phyloP scores from a whole-genome alignment of 306 rosid genomes.

The Gastrolobium villosum region DNA sequence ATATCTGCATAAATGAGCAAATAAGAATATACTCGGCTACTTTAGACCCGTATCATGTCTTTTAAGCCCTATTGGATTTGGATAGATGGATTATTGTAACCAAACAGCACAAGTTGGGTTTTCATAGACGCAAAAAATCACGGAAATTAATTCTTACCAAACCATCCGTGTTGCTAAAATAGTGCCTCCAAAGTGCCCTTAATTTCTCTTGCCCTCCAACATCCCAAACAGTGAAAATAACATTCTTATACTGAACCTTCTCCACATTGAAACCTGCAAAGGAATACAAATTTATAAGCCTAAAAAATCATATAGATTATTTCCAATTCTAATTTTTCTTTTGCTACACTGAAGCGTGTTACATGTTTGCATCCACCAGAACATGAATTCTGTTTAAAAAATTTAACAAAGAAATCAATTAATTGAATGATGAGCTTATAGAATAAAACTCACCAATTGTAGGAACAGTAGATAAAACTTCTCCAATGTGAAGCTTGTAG shows the following conservation, averaged over 20 bases:
- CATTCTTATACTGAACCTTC: slow-evolving; percentile 98
- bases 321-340: slow-evolving; percentile 28
- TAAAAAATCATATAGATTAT: slow-evolving; percentile 19
- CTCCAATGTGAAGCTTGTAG: slow-evolving; percentile 96
- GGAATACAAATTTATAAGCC: slow-evolving; percentile 17
- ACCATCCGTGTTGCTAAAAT: slow-evolving; percentile 97
- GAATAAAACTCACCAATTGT: slow-evolving; percentile 77
- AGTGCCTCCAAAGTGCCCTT: slow-evolving; percentile 99
- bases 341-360: background rate
- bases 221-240: slow-evolving; percentile 98
- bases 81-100: slow-evolving; percentile 16
- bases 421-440: background rate
- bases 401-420: background rate
- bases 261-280: slow-evolving; percentile 93
- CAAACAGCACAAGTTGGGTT: slow-evolving; percentile 25
- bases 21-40: slow-evolving; percentile 8
- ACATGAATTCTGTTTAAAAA: background rate
- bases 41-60: background rate
- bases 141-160: slow-evolving; percentile 64
- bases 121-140: slow-evolving; percentile 26
- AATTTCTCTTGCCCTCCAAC: slow-evolving; percentile 99
- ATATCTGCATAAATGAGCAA: slow-evolving; percentile 70
- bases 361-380: slow-evolving; percentile 4
- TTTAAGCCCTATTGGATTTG: slow-evolving; percentile 1
- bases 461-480: slow-evolving; percentile 95